Conservation (phyloP, 225 moss, liverwort and hornwort species). For the Bryum argenteum region DNA sequence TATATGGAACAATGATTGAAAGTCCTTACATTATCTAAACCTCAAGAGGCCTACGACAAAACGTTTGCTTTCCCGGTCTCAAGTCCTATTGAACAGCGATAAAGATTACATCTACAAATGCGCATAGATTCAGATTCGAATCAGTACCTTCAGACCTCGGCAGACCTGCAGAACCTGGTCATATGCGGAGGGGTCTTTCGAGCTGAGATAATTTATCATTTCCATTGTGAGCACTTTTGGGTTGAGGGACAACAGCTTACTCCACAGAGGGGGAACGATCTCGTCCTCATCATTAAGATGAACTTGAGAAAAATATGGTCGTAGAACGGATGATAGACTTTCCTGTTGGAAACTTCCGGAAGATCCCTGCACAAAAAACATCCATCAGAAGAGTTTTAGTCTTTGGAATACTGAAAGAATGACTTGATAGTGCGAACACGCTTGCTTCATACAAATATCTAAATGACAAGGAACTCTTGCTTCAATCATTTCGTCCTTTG, state of each 20-base stretch:
- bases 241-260: conserved; percentile 75
- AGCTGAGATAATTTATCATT: conserved; percentile 61
- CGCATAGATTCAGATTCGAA: not conserved
- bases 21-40: conserved; percentile 3
- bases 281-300: conserved; percentile 36
- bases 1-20: no score
- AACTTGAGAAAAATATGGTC: conserved; percentile 42
- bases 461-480: conserved; percentile 7
- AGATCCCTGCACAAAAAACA: conserved; percentile 37
- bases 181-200: conserved; percentile 53
- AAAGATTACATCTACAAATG: not conserved
- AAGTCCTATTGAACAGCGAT: not conserved
- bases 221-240: conserved; percentile 53
- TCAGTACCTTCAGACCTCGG: conserved; percentile 67
- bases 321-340: conserved; percentile 40
- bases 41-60: conserved; percentile 14
- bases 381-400: conserved; percentile 4
- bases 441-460: not conserved
- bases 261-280: conserved; percentile 42
- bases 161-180: conserved; percentile 66
- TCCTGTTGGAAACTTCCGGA: conserved; percentile 52
- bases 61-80: not conserved
- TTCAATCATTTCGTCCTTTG: no score
- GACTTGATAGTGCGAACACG: not conserved
- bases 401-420: not conserved